Percentiles rank a stretch among this genome's conserved stretches.
phyloP scores from a whole-genome alignment of 257 asterid species.

The Rubia yunnanensis region DNA sequence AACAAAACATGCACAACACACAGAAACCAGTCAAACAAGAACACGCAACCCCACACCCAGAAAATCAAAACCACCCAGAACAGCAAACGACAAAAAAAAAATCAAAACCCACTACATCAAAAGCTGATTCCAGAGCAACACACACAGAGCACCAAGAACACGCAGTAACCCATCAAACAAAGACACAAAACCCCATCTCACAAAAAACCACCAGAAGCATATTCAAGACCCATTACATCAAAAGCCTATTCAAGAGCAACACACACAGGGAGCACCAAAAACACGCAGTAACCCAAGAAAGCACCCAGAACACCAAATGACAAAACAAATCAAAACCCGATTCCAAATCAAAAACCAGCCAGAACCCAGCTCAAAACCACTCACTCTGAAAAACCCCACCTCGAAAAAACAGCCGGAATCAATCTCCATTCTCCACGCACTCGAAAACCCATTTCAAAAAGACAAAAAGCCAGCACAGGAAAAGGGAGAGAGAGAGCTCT shows the following conservation, averaged over 20 bases:
- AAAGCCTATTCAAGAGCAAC: not conserved
- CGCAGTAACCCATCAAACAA: not conserved
- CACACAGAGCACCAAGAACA: not conserved
- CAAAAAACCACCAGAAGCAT: slow-evolving; percentile 1
- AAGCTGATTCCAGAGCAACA: not conserved
- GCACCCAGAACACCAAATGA: not conserved
- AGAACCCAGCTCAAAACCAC: slow-evolving; percentile 18
- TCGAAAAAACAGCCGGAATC: no score
- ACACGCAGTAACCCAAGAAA: not conserved
- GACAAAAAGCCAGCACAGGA: slow-evolving; percentile 12
- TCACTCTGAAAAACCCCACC: no score
- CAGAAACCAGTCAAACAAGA: not conserved
- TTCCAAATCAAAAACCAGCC: no score
- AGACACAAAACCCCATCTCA: not conserved
- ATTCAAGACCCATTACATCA: not conserved
- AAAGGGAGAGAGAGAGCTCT: slow-evolving; percentile 19
- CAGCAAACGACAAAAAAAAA: slow-evolving; percentile 13
- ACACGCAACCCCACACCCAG: not conserved
- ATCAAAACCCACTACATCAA: slow-evolving; percentile 19
- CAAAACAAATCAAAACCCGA: no score
- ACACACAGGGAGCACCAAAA: not conserved
- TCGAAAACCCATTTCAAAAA: slow-evolving; percentile 18
- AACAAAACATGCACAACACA: not conserved
- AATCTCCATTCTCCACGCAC: slow-evolving; percentile 17
- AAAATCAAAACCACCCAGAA: slow-evolving; percentile 13